phyloP scores from a whole-genome alignment of 164 flowering plant genomes.

The Buxus sempervirens region DNA sequence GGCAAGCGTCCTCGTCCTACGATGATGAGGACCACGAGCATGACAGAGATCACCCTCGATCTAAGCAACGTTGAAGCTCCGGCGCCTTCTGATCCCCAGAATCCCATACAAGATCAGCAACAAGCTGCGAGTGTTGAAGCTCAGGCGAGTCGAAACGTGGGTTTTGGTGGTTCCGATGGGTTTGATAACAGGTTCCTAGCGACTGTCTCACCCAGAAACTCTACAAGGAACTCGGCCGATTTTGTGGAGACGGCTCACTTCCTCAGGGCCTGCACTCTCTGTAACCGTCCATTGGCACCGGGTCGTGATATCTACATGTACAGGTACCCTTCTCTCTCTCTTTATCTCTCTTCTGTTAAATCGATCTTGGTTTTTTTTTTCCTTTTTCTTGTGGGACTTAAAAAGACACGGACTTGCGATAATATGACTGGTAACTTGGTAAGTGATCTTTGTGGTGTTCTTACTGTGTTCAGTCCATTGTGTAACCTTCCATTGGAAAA shows the following conservation, averaged over 20 bases:
- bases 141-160: neutral
- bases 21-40: slow-evolving; percentile 65
- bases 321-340: slow-evolving; percentile 29
- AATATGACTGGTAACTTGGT: neutral
- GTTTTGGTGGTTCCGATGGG: slow-evolving; percentile 1
- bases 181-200: slow-evolving; percentile 25
- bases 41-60: slow-evolving; percentile 56
- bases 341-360: neutral
- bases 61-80: slow-evolving; percentile 13
- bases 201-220: slow-evolving; percentile 31
- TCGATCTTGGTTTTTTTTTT: neutral
- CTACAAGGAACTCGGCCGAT: slow-evolving; percentile 33
- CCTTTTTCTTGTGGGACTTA: too few species aligned
- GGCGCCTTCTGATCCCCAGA: slow-evolving; percentile 13
- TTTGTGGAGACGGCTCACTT: slow-evolving; percentile 40
- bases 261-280: slow-evolving; percentile 54
- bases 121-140: slow-evolving; percentile 4
- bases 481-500: neutral
- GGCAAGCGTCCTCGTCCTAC: slow-evolving; percentile 62
- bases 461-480: neutral
- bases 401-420: neutral
- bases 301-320: slow-evolving; percentile 78
- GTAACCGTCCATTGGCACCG: slow-evolving; percentile 56
- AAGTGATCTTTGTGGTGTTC: neutral
- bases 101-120: slow-evolving; percentile 1